Conservation (phyloP, 768 basidiomycete species). For the Serendipita vermifera region DNA sequence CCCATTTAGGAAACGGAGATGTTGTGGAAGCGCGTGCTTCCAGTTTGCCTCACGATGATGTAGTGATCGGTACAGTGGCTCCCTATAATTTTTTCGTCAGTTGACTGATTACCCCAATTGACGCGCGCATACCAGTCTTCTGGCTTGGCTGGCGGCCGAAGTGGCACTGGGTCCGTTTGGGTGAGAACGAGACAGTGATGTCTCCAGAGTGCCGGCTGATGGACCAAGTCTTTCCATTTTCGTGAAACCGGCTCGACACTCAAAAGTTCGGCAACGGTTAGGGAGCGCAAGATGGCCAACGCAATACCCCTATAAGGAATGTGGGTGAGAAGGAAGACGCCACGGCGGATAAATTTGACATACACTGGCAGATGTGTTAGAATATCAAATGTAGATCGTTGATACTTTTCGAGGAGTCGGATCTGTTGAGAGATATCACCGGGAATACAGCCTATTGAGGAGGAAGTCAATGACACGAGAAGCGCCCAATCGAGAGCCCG, state of each 20-base stretch:
- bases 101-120: not conserved
- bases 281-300: slow-evolving; percentile 45
- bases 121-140: slow-evolving; percentile 52
- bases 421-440: slow-evolving; percentile 80
- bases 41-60: slow-evolving; percentile 83
- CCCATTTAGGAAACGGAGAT: slow-evolving; percentile 60
- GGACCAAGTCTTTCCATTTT: slow-evolving; percentile 32
- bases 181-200: slow-evolving; percentile 65
- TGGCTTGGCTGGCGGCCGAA: slow-evolving; percentile 47
- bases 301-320: slow-evolving; percentile 33
- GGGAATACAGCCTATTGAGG: slow-evolving; percentile 51
- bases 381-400: slow-evolving; percentile 69
- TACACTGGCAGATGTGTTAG: slow-evolving; percentile 51
- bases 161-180: slow-evolving; percentile 51
- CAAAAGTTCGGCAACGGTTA: slow-evolving; percentile 50
- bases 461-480: slow-evolving; percentile 11
- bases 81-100: slow-evolving; percentile 30
- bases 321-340: not conserved
- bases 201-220: slow-evolving; percentile 63
- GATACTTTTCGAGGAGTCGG: slow-evolving; percentile 71
- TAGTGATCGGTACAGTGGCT: slow-evolving; percentile 61
- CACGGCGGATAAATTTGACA: not conserved
- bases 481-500: slow-evolving; percentile 16
- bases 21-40: slow-evolving; percentile 58
- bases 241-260: slow-evolving; percentile 40